phyloP scores from a whole-genome alignment of 2,329 filamentous ascomycete genomes.

The Botrytis deweyae region DNA sequence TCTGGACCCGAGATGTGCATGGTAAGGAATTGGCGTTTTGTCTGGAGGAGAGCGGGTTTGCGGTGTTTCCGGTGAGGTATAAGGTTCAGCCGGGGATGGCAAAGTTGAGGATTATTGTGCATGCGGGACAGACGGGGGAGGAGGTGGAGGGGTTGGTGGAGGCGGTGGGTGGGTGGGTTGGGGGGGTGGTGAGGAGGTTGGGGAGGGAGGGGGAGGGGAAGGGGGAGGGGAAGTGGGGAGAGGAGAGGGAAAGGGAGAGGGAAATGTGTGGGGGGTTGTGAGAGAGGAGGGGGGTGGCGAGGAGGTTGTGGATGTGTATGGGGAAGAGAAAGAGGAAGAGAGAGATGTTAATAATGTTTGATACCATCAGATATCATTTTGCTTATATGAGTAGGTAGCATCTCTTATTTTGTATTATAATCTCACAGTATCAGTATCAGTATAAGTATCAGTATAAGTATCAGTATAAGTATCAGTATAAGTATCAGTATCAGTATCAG shows the following conservation, averaged over 20 bases:
- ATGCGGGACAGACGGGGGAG: background rate
- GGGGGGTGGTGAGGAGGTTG: background rate
- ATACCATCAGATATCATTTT: background rate
- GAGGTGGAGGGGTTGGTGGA: background rate
- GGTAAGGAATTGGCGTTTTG: background rate
- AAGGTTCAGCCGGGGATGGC: background rate
- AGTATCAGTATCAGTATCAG: no score
- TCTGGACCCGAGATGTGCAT: background rate
- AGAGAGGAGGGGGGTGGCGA: background rate
- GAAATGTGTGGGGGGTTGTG: background rate
- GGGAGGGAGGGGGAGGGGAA: background rate
- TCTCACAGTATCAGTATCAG: background rate
- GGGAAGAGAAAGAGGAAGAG: no score
- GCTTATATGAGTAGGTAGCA: background rate
- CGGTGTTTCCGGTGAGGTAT: background rate
- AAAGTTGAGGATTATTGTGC: background rate
- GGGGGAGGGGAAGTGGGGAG: background rate
- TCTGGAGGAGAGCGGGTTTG: background rate
- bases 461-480: no score
- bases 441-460: no score
- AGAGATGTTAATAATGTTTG: background rate
- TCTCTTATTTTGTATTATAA: background rate
- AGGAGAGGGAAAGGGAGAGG: no score
- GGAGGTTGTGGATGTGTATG: background rate
- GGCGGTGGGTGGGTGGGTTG: background rate